These are phyloP conservation scores for Aureobasidium leucospermi DNA, from an alignment of 2,329 filamentous ascomycete genomes.

Conservation along the genomic window DNA sequence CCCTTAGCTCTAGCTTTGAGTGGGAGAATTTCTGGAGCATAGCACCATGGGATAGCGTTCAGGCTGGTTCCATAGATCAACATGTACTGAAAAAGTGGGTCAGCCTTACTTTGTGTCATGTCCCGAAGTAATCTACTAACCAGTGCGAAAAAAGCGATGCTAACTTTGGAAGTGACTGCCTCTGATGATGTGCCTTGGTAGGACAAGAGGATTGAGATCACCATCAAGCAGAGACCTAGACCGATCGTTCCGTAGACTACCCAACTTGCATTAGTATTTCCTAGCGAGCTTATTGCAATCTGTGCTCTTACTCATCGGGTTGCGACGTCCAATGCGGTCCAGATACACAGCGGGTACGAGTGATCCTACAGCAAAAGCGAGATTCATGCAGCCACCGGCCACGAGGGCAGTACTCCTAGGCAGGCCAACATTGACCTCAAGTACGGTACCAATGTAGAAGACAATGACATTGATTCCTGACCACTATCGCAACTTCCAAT, in stretches of 20 bases:
- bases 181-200: slow-evolving; percentile 31
- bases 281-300: not conserved
- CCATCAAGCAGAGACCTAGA: slow-evolving; percentile 30
- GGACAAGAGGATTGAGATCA: slow-evolving; percentile 31
- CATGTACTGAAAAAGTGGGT: slow-evolving; percentile 12
- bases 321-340: slow-evolving; percentile 30
- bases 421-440: slow-evolving; percentile 39
- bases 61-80: slow-evolving; percentile 21
- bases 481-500: not conserved
- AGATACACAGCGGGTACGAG: slow-evolving; percentile 36
- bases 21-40: slow-evolving; percentile 39
- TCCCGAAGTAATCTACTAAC: slow-evolving; percentile 19
- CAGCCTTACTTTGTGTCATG: not conserved
- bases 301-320: slow-evolving; percentile 18
- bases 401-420: slow-evolving; percentile 34
- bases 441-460: slow-evolving; percentile 36
- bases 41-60: slow-evolving; percentile 21
- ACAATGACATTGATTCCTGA: slow-evolving; percentile 30
- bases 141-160: slow-evolving; percentile 42
- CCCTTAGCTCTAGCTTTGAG: slow-evolving; percentile 41
- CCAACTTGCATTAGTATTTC: not conserved
- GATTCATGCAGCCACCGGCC: slow-evolving; percentile 36
- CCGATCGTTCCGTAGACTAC: slow-evolving; percentile 18
- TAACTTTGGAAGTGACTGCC: slow-evolving; percentile 34
- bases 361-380: slow-evolving; percentile 31